phyloP scores from a whole-genome alignment of 805 yeast genomes.

The Vanderwaltozyma polyspora region DNA sequence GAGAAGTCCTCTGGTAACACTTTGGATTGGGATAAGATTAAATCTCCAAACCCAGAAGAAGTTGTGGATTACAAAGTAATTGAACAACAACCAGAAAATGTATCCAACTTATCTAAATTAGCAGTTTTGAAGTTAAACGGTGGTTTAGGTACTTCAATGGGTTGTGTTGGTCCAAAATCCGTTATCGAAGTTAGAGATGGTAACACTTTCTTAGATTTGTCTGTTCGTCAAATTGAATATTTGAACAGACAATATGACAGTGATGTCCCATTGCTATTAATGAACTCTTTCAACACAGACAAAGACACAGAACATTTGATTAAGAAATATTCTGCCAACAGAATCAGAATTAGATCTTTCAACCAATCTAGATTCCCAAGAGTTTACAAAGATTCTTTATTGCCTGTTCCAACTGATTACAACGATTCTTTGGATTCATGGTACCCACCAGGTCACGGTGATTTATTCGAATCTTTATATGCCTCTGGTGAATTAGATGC shows the following conservation, averaged over 20 bases:
- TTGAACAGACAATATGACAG: slow-evolving; percentile 82
- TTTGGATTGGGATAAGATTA: slow-evolving; percentile 84
- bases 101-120: slow-evolving; percentile 52
- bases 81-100: slow-evolving; percentile 24
- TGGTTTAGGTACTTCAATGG: slow-evolving; percentile 98
- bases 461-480: slow-evolving; percentile 80
- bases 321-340: slow-evolving; percentile 93
- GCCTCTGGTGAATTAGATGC: slow-evolving; percentile 88
- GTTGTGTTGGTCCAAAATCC: slow-evolving; percentile 92
- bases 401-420: slow-evolving; percentile 78
- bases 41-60: slow-evolving; percentile 81
- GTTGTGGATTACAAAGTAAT: slow-evolving; percentile 68
- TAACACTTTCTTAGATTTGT: slow-evolving; percentile 86
- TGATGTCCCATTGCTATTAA: slow-evolving; percentile 89
- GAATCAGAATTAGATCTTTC: slow-evolving; percentile 88
- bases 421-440: slow-evolving; percentile 74
- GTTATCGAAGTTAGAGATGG: slow-evolving; percentile 98
- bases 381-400: slow-evolving; percentile 85
- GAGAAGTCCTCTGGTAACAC: slow-evolving; percentile 69
- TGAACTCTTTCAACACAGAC: slow-evolving; percentile 98
- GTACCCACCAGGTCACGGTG: slow-evolving; percentile 99
- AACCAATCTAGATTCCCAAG: slow-evolving; percentile 98
- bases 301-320: slow-evolving; percentile 84
- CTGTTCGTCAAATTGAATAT: slow-evolving; percentile 95
- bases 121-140: slow-evolving; percentile 96